Evolutionary conservation across 2,329 filamentous ascomycete genomes (phyloP).

Genomic region (Elsinoe necatrix): DNA sequence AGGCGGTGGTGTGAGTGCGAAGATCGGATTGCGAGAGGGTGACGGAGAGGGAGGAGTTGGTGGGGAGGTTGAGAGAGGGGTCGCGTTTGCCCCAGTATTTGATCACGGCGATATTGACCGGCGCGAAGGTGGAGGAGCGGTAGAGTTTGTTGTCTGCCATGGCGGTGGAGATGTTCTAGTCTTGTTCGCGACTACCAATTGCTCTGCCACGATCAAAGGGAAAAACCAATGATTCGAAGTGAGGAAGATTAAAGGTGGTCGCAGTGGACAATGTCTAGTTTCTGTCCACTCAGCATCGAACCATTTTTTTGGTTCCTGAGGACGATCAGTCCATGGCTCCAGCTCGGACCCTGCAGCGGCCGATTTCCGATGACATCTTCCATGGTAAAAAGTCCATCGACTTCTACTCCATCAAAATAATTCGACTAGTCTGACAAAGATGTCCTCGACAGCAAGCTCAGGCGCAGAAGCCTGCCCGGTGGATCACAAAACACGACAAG

Average conservation of each 20-base stretch:
- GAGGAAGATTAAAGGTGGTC: background rate
- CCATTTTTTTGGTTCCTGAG: constrained; percentile 14
- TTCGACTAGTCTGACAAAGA: background rate
- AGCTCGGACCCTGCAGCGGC: constrained; percentile 7
- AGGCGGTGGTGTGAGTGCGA: constrained; percentile 90
- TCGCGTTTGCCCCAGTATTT: constrained; percentile 99
- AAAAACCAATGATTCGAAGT: background rate
- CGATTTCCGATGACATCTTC: constrained; percentile 8
- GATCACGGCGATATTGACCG: constrained; percentile 96
- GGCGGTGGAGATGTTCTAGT: too few species aligned
- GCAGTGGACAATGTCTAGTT: background rate
- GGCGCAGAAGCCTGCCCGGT: constrained; percentile 58
- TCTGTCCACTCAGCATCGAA: constrained; percentile 7
- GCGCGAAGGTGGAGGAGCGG: constrained; percentile 89
- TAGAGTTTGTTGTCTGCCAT: constrained; percentile 53
- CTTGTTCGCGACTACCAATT: background rate
- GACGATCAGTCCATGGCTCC: background rate
- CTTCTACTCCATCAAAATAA: background rate
- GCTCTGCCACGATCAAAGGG: background rate
- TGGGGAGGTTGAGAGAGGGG: constrained; percentile 85
- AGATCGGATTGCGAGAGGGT: constrained; percentile 91
- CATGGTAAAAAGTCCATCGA: background rate
- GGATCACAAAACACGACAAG: constrained; percentile 78
- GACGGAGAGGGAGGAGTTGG: constrained; percentile 94
- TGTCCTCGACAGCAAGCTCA: background rate